phyloP scores from a whole-genome alignment of 2,329 filamentous ascomycete genomes.

The Curvularia verruculosa region DNA sequence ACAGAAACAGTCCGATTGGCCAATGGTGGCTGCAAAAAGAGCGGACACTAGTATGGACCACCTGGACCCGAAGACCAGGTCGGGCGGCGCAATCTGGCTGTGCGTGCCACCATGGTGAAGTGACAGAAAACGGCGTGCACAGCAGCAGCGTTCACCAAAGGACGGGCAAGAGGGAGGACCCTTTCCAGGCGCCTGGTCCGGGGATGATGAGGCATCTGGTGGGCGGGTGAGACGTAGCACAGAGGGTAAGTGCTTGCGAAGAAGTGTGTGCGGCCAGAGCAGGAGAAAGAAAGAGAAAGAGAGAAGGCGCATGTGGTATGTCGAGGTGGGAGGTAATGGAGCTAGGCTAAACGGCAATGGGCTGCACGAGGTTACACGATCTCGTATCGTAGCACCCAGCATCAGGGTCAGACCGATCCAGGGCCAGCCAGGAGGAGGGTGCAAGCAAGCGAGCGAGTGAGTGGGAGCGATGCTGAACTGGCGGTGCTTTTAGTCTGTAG shows the following conservation, averaged over 20 bases:
- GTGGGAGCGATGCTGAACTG: too few relatives aligned
- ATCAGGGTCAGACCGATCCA: constrained; percentile 45
- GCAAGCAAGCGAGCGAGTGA: constrained; percentile 16
- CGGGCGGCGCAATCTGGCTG: constrained; percentile 19
- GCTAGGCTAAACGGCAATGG: constrained; percentile 28
- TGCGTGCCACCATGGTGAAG: constrained; percentile 25
- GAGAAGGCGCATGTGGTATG: not conserved
- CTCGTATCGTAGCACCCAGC: constrained; percentile 48
- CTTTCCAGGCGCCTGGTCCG: constrained; percentile 38
- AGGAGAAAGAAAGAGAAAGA: too few relatives aligned
- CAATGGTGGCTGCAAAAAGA: constrained; percentile 12
- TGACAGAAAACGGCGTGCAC: constrained; percentile 50
- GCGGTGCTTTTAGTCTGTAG: too few relatives aligned
- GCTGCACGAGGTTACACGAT: constrained; percentile 40
- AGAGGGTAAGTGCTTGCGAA: constrained; percentile 19
- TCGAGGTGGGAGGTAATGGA: constrained; percentile 13
- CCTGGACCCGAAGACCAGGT: constrained; percentile 28
- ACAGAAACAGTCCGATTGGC: constrained; percentile 34
- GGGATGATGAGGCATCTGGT: constrained; percentile 11
- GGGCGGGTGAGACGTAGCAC: constrained; percentile 26
- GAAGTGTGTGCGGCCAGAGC: not conserved
- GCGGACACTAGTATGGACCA: constrained; percentile 24
- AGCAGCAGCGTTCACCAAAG: constrained; percentile 24
- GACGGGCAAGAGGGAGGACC: constrained; percentile 22
- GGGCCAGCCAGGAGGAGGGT: constrained; percentile 38